Conservation (phyloP, 2,329 filamentous ascomycete species). For the Aspergillus tamarii region DNA sequence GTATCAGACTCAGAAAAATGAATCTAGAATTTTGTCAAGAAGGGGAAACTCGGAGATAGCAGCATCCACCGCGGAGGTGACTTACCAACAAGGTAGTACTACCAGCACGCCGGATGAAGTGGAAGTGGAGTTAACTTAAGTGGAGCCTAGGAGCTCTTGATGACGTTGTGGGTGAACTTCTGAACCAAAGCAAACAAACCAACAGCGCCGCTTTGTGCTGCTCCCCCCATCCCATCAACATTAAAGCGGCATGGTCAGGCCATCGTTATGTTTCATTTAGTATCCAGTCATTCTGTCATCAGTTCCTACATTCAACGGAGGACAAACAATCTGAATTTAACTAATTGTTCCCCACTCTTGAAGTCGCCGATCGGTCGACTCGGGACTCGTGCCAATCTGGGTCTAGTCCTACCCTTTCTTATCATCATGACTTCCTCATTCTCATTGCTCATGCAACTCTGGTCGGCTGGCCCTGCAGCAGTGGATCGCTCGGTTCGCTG, state of each 20-base stretch:
- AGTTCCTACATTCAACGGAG: neutral
- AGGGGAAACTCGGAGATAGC: neutral
- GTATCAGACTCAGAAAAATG: neutral
- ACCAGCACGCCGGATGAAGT: neutral
- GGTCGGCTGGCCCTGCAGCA: neutral
- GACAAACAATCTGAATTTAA: neutral
- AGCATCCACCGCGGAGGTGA: neutral
- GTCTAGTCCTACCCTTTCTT: slow-evolving; percentile 5
- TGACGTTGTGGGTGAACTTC: neutral
- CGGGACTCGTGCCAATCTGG: neutral
- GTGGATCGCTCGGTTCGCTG: slow-evolving; percentile 1
- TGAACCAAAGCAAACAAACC: neutral
- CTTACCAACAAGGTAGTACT: neutral
- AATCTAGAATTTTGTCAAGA: neutral
- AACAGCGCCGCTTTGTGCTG: neutral
- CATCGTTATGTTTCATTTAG: neutral
- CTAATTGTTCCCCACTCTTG: neutral
- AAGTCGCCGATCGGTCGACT: neutral
- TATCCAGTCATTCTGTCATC: neutral
- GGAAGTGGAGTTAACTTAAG: neutral
- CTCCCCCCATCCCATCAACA: neutral
- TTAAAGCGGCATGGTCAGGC: neutral
- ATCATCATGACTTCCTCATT: slow-evolving; percentile 3
- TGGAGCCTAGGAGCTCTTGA: neutral
- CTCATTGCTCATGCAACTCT: slow-evolving; percentile 1